Evolutionary conservation across 2,329 filamentous ascomycete genomes (phyloP).

Genomic region (Fusarium euwallaceae): DNA sequence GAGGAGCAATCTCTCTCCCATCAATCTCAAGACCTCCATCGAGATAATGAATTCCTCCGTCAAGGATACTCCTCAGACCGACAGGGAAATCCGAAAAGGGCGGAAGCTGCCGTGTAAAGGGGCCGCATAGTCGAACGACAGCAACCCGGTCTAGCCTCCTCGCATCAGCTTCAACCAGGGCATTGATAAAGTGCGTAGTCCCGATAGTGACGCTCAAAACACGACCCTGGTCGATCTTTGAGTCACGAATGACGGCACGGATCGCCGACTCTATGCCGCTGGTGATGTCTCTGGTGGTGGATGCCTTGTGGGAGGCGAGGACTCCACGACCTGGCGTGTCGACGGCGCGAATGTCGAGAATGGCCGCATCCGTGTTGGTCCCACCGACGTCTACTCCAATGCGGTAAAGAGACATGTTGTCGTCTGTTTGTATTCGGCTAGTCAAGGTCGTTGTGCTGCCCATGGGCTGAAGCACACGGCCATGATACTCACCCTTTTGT

Average conservation of each 20-base stretch:
- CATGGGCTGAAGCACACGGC: background rate
- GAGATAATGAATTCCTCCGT: conserved; percentile 57
- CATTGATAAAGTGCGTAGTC: conserved; percentile 65
- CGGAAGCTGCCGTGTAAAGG: conserved; percentile 59
- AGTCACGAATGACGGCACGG: conserved; percentile 55
- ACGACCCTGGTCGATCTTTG: conserved; percentile 52
- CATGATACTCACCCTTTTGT: conserved; percentile 10
- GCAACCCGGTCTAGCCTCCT: conserved; percentile 59
- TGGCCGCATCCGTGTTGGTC: conserved; percentile 60
- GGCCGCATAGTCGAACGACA: conserved; percentile 60
- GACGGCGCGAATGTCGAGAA: conserved; percentile 57
- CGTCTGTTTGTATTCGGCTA: background rate
- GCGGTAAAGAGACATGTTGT: conserved; percentile 56
- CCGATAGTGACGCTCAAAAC: conserved; percentile 64
- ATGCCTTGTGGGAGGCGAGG: conserved; percentile 61
- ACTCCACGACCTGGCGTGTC: conserved; percentile 55
- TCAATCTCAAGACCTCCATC: conserved; percentile 64
- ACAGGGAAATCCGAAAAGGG: conserved; percentile 62
- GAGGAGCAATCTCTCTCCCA: conserved; percentile 57
- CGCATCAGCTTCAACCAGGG: conserved; percentile 60
- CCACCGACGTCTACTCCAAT: conserved; percentile 60
- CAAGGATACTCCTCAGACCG: conserved; percentile 55
- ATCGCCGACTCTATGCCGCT: conserved; percentile 63
- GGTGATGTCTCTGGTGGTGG: conserved; percentile 65
- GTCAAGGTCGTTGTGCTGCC: background rate